Evolutionary conservation across 768 basidiomycete species (phyloP).

Genomic region (Boletus sp.): DNA sequence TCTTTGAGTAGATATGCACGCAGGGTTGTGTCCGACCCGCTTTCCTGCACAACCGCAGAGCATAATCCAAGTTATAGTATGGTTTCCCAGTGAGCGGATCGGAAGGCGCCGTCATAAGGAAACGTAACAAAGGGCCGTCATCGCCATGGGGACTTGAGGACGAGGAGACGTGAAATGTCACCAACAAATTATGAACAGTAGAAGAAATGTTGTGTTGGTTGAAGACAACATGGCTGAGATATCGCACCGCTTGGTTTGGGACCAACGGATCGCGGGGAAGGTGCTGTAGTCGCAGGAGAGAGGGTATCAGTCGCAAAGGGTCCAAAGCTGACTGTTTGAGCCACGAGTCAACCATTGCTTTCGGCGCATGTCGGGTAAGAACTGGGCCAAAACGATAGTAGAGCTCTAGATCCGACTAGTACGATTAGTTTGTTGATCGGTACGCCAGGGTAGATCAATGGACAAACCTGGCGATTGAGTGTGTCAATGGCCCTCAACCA

Average conservation of each 20-base stretch:
- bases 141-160: conserved; percentile 49
- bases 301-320: conserved; percentile 82
- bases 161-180: conserved; percentile 76
- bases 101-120: conserved; percentile 76
- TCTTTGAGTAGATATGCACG: conserved; percentile 95
- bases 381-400: conserved; percentile 93
- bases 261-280: conserved; percentile 66
- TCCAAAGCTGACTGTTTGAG: conserved; percentile 77
- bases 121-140: conserved; percentile 75
- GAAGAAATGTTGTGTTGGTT: conserved; percentile 76
- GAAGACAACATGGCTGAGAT: conserved; percentile 82
- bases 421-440: conserved; percentile 1
- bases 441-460: background rate
- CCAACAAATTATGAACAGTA: conserved; percentile 89
- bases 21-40: conserved; percentile 81
- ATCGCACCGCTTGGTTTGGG: conserved; percentile 86
- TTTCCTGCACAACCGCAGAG: conserved; percentile 85
- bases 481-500: conserved; percentile 89
- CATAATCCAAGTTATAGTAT: conserved; percentile 97
- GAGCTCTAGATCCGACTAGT: conserved; percentile 75
- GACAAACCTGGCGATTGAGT: conserved; percentile 78
- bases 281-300: conserved; percentile 78
- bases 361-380: conserved; percentile 81
- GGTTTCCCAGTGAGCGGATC: conserved; percentile 83
- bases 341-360: conserved; percentile 92